Evolutionary conservation across 2,329 filamentous ascomycete species (phyloP), one percentile per base, ranked within the genome.

Genomic region (Pseudocercospora ulei): DNA sequence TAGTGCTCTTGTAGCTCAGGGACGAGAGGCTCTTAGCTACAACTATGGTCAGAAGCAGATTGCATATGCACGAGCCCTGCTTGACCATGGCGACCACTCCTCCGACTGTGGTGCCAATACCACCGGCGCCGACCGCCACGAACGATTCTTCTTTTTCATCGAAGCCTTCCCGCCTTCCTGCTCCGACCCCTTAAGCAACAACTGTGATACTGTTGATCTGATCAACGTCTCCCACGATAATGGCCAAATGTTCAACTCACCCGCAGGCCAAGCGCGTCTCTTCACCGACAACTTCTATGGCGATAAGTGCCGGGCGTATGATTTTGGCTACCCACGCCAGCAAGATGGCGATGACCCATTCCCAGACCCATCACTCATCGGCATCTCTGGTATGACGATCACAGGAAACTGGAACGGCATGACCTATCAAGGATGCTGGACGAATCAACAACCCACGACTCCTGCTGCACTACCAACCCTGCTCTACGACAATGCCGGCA

Each of bases 141-240:
- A 61, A 46, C 55, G 59, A 7, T 60, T 61, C 48, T 60, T 60
- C 53, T 56, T 56, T 49, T 60, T 55, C 40, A 57, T 59, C 46
- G 47, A 54, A 27, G 43, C 37, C 3, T 59, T 59, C 31, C 52
- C 56, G n/a, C 50, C 56, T 3, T 46, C 44, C 16, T 59, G 57
- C 31, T 41, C 38, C 12, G 51, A 49, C 18, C 42, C 54, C 5
- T 7, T 41, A 3, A 44, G 39, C 2, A 37, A 43, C 9, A 49
- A 54, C 34, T 58, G 55, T 46, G 49, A 56, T 27, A 61, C 57
- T 3, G 48, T 59, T 26, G 57, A 61, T 38, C 48, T 58, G 30
- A 43, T 58, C 19, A 33, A 53, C 25, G 45, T 47, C 24, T 51
- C 49, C 3, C 59, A 60, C 44, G 55, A 59, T 44, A 55, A 50